Conservation (phyloP, 1,139 yeast genomes). For the Sugiyamaella novakii region DNA sequence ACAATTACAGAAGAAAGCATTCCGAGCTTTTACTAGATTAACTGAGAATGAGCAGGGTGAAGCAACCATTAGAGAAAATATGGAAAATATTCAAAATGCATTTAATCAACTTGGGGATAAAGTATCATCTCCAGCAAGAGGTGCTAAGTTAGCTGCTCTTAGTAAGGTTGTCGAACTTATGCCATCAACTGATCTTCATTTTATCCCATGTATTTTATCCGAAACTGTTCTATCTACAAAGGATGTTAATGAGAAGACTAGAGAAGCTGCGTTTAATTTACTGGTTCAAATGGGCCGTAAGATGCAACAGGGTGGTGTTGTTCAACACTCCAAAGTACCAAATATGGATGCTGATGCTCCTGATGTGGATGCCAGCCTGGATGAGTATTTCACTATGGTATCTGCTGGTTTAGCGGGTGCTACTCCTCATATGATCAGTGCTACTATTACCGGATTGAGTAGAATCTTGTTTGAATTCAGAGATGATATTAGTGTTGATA, state of each 20-base stretch:
- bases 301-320: conserved; percentile 68
- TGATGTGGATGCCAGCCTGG: conserved; percentile 65
- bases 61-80: conserved; percentile 50
- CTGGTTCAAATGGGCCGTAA: conserved; percentile 79
- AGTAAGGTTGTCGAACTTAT: conserved; percentile 59
- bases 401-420: conserved; percentile 96
- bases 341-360: conserved; percentile 65
- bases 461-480: conserved; percentile 87
- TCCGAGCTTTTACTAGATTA: conserved; percentile 72
- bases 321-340: conserved; percentile 66
- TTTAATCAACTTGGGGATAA: conserved; percentile 59
- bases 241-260: conserved; percentile 87
- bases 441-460: conserved; percentile 88
- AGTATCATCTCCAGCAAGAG: conserved; percentile 74
- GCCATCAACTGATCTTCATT: conserved; percentile 65
- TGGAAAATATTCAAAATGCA: conserved; percentile 61
- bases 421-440: conserved; percentile 93
- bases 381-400: conserved; percentile 88
- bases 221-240: conserved; percentile 92
- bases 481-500: conserved; percentile 56
- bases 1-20: conserved; percentile 84
- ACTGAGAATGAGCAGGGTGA: conserved; percentile 70
- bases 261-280: conserved; percentile 76
- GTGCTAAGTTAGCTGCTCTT: conserved; percentile 75
- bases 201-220: conserved; percentile 79